phyloP scores from a whole-genome alignment of 345 rosid species.

The Hypericum androsaemum region DNA sequence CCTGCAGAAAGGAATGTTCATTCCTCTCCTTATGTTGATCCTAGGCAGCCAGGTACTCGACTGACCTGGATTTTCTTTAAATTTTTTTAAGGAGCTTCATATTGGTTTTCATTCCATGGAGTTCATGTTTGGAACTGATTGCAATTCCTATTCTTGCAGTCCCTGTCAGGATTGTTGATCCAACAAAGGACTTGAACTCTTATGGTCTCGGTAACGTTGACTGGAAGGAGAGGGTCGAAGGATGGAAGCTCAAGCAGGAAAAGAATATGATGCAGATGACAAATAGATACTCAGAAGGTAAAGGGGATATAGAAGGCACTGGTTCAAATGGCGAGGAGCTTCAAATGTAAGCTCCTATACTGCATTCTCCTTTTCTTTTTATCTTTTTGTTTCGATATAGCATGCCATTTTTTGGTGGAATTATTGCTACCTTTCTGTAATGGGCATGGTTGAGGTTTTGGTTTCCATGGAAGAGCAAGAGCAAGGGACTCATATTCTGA shows the following conservation, averaged over 20 bases:
- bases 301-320: constrained; percentile 94
- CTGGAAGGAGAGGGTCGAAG: constrained; percentile 99
- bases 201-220: constrained; percentile 96
- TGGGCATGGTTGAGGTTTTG: background rate
- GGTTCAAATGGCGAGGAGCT: constrained; percentile 98
- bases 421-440: background rate
- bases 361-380: constrained; percentile 1
- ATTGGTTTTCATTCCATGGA: background rate
- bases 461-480: background rate
- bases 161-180: constrained; percentile 96
- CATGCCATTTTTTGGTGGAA: background rate
- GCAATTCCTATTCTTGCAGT: constrained; percentile 35
- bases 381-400: background rate
- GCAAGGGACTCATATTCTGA: background rate
- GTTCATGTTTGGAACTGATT: constrained; percentile 15
- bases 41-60: constrained; percentile 85
- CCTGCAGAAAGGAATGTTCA: constrained; percentile 68
- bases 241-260: constrained; percentile 99
- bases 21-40: constrained; percentile 90
- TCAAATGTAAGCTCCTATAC: constrained; percentile 56
- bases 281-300: constrained; percentile 65
- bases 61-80: constrained; percentile 4
- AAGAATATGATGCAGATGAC: constrained; percentile 65
- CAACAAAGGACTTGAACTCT: constrained; percentile 92
- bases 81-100: constrained; percentile 8